Evolutionary conservation across 768 basidiomycete genomes (phyloP).

Genomic region (Rhodotorula kratochvilovae): DNA sequence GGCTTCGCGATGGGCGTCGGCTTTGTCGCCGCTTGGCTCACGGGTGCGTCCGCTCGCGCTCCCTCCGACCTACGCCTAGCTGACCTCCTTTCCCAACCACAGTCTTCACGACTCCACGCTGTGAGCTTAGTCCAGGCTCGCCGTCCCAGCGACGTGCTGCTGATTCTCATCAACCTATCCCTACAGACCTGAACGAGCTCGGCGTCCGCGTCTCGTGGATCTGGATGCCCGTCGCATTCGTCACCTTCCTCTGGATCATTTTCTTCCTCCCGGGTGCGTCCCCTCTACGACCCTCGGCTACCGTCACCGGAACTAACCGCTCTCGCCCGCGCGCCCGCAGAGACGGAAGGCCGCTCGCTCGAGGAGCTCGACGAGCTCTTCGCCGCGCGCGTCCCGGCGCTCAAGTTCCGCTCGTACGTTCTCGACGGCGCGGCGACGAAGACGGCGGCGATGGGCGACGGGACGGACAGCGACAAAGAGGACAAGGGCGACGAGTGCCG

Average conservation of each 20-base stretch:
- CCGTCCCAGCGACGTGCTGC: too few species aligned
- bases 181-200: background rate
- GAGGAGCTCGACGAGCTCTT: slow-evolving; percentile 8
- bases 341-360: slow-evolving; percentile 7
- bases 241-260: slow-evolving; percentile 3
- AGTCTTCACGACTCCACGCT: background rate
- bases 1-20: slow-evolving; percentile 34
- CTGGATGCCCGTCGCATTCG: background rate
- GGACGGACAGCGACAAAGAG: background rate
- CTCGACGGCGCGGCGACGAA: background rate
- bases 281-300: too few species aligned
- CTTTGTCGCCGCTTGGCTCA: slow-evolving; percentile 12
- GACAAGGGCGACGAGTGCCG: slow-evolving; percentile 6
- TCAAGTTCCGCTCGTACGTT: background rate
- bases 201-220: slow-evolving; percentile 4
- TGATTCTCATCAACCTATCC: too few species aligned
- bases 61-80: too few species aligned
- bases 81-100: too few species aligned
- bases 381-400: background rate
- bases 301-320: too few species aligned
- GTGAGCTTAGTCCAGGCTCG: too few species aligned
- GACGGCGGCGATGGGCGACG: background rate
- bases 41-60: too few species aligned
- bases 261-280: slow-evolving; percentile 3
- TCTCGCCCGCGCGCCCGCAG: background rate